Evolutionary conservation across 352 stramenopile species (phyloP).

Genomic region (Globisporangium viniferum): DNA sequence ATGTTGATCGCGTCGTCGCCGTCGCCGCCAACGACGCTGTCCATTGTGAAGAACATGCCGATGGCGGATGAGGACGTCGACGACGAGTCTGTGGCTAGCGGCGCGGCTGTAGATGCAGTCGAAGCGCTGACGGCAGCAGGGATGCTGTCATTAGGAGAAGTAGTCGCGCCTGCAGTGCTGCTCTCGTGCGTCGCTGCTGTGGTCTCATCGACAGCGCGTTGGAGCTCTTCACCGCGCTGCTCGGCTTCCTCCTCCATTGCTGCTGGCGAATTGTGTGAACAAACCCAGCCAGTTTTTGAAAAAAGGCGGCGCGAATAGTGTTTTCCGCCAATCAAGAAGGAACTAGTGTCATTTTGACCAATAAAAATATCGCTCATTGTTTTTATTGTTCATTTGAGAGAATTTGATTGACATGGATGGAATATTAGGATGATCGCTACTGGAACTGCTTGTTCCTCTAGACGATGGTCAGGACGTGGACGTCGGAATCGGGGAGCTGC

Average conservation of each 20-base stretch:
- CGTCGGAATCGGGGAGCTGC: constrained; percentile 59
- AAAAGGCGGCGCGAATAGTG: background rate
- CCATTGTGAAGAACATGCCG: constrained; percentile 21
- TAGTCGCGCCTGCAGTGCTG: background rate
- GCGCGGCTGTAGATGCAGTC: background rate
- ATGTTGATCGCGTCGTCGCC: constrained; percentile 35
- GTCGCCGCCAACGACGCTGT: constrained; percentile 9
- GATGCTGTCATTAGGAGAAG: background rate
- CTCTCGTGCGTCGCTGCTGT: background rate
- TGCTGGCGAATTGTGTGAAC: background rate
- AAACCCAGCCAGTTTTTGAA: background rate
- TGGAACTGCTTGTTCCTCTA: background rate
- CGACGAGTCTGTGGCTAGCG: background rate
- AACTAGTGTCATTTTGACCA: background rate
- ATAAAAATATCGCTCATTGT: background rate
- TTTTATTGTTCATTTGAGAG: no score
- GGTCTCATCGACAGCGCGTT: background rate
- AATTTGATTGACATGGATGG: background rate
- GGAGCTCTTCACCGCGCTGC: background rate
- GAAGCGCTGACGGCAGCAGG: background rate
- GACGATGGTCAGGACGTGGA: constrained; percentile 41
- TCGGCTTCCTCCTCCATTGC: background rate
- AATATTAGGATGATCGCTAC: background rate
- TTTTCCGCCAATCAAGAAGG: background rate
- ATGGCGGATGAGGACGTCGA: constrained; percentile 1